phyloP scores from a whole-genome alignment of 2,329 filamentous ascomycete species.

The Alternaria ventricosa region DNA sequence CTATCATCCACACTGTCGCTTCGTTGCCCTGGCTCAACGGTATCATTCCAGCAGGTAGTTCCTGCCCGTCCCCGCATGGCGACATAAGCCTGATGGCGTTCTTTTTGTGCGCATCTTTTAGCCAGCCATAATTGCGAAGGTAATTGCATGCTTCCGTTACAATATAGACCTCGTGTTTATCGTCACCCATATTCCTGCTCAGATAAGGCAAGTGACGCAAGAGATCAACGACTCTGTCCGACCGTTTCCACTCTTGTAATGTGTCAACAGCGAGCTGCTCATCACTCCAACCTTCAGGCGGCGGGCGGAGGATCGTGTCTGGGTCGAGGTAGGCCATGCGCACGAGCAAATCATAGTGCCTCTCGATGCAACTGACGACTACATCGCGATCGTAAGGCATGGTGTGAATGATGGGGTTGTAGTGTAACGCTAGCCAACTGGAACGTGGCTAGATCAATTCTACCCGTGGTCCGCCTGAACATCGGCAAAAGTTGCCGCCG shows the following conservation, averaged over 20 bases:
- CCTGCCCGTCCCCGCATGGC: neutral
- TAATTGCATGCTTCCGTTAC: slow-evolving; percentile 5
- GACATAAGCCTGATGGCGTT: neutral
- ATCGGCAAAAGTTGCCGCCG: slow-evolving; percentile 18
- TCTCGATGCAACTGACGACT: slow-evolving; percentile 8
- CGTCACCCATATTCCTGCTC: neutral
- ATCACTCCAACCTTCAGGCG: slow-evolving; percentile 14
- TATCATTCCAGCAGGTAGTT: slow-evolving; percentile 6
- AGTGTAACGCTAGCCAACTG: neutral
- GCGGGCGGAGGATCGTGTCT: slow-evolving; percentile 2
- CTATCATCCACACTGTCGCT: slow-evolving; percentile 6
- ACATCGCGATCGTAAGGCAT: slow-evolving; percentile 11
- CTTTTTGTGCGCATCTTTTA: neutral
- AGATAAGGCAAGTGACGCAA: slow-evolving; percentile 14
- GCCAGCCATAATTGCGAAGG: slow-evolving; percentile 7
- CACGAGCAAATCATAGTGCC: slow-evolving; percentile 9
- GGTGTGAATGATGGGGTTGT: neutral
- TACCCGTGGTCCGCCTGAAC: neutral
- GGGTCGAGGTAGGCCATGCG: slow-evolving; percentile 9
- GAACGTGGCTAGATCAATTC: neutral
- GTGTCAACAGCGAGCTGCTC: slow-evolving; percentile 11
- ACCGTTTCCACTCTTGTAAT: slow-evolving; percentile 8
- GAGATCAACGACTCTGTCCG: slow-evolving; percentile 13
- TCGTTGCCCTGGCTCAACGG: slow-evolving; percentile 4
- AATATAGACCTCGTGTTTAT: slow-evolving; percentile 7